A percentile compares a stretch with the other conserved stretches of the same genome.
These are phyloP conservation scores for Aristolochia californica DNA, from an alignment of 164 flowering plant genomes.

Conservation along the genomic window DNA sequence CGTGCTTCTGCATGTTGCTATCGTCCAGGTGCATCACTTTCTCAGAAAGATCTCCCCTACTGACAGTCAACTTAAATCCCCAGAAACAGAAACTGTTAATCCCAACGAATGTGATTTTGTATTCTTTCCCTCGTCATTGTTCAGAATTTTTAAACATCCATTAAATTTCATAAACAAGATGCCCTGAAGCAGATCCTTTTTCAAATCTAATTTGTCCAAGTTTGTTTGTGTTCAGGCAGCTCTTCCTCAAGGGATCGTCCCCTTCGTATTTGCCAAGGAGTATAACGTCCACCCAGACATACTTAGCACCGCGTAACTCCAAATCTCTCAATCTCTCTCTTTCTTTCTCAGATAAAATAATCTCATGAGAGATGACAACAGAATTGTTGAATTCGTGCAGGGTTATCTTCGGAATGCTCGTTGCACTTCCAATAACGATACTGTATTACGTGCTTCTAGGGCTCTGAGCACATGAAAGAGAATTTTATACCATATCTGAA, in stretches of 20 bases:
- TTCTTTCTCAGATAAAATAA: no score
- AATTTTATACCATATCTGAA: not conserved
- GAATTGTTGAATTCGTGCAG: constrained; percentile 34
- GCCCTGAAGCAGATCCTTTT: no score
- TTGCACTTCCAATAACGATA: constrained; percentile 57
- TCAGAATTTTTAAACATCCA: no score
- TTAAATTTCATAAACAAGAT: no score
- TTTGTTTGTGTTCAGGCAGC: constrained; percentile 47
- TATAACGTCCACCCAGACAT: constrained; percentile 64
- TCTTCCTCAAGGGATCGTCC: constrained; percentile 78
- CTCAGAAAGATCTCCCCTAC: not conserved
- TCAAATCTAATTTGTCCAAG: not conserved
- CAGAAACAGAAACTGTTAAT: not conserved
- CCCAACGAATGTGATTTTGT: no score
- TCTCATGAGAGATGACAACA: not conserved
- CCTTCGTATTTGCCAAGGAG: constrained; percentile 71
- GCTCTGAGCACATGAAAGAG: constrained; percentile 14
- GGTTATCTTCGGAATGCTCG: constrained; percentile 70
- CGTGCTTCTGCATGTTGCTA: constrained; percentile 57
- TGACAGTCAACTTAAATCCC: not conserved
- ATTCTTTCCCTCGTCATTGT: no score
- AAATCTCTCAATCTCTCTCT: not conserved
- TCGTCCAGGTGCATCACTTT: constrained; percentile 46
- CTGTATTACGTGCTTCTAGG: constrained; percentile 59
- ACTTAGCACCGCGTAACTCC: constrained; percentile 64